Base-by-base conservation (phyloP, 805 yeast species). In the Yueomyces sp. region DNA sequence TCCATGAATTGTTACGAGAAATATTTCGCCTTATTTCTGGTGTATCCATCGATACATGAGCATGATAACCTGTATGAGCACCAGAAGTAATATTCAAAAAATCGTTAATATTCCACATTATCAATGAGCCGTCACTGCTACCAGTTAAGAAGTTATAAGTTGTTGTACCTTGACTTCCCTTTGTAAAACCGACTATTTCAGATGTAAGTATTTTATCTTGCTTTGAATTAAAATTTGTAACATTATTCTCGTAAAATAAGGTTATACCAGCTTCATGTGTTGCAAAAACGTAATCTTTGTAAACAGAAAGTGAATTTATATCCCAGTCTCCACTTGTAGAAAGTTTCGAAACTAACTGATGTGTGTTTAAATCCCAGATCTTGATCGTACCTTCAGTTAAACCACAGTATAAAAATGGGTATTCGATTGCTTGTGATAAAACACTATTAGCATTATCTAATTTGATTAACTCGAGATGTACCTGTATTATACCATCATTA, bases 321-420 rank as follows among this genome's bases (percentile, higher is more conserved):
- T 80, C 81, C 7, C 52, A 45, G 34, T 68, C 67, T 36, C 64
- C 50, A 52, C 70, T 57, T 0, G 65, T 51, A n/a, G 52, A 53
- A n/a, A 66, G 49, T 2, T 65, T 70, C 37, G 72, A 66, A 37
- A 77, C 62, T 47, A 79, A 63, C 57, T 90, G 97, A 43, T 72
- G 71, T 0, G 97, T 87, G 40, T 81, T 78, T 40, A 90, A 65
- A 53, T 92, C 97, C 86, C 95, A 84, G 4, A 85, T 77, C 45
- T 80, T 77, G n/a, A 90, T 71, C 28, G 69, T 67, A 7, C 95
- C 92, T 45, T 76, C 76, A 8, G 79, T 72, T 30, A 86, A 62
- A 0, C 97, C 97, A 55, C 90, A 85, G 60, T 85, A 90, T 6
- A 92, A 59, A 53, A 81, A 84, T 39, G 86, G 75, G 37, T 76